Evolutionary conservation across 1,139 yeast species (phyloP).

Genomic region (Insectozyma bohioensis): DNA sequence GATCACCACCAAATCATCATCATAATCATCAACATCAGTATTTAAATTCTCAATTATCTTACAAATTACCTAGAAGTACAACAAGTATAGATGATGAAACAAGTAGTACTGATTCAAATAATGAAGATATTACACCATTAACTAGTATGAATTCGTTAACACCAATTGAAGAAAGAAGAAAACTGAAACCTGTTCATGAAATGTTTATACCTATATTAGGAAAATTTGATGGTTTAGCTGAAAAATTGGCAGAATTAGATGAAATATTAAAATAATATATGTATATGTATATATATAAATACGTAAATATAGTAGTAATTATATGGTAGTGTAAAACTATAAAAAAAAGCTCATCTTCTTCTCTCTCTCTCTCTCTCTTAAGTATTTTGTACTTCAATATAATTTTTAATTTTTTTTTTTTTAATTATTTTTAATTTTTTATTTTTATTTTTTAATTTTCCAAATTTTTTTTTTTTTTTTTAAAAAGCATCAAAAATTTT

Average conservation of each 20-base stretch:
- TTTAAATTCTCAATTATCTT: constrained; percentile 3
- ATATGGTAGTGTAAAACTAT: constrained; percentile 3
- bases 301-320: not conserved
- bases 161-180: constrained; percentile 22
- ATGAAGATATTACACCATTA: constrained; percentile 32
- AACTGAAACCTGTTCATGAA: constrained; percentile 42
- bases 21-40: constrained; percentile 2
- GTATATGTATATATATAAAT: not conserved
- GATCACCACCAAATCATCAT: not conserved
- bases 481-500: no score
- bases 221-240: constrained; percentile 46
- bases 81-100: constrained; percentile 10
- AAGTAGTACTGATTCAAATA: constrained; percentile 8
- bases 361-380: no score
- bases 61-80: constrained; percentile 5
- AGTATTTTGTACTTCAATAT: no score
- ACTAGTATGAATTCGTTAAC: constrained; percentile 39
- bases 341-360: not conserved
- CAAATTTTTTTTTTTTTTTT: constrained; percentile 1
- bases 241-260: constrained; percentile 45
- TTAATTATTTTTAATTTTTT: not conserved
- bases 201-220: constrained; percentile 48
- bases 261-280: constrained; percentile 16
- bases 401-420: not conserved
- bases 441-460: not conserved